These are phyloP conservation scores for Beauveria sp. DNA, from an alignment of 2,329 filamentous ascomycete species.

Conservation along the genomic window DNA sequence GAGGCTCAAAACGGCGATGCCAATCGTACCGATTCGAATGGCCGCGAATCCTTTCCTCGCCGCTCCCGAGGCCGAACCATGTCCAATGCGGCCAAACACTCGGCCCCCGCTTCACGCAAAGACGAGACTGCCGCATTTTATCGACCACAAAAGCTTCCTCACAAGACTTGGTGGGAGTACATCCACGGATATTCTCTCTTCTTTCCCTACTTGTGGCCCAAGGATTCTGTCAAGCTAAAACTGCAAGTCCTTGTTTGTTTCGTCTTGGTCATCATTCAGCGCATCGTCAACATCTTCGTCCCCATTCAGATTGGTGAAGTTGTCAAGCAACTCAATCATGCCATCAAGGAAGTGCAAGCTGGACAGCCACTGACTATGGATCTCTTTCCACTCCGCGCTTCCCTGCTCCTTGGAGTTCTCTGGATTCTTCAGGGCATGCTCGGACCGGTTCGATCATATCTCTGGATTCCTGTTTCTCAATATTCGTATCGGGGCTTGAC, in stretches of 20 bases:
- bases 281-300: slow-evolving; percentile 78
- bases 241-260: slow-evolving; percentile 78
- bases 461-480: slow-evolving; percentile 96
- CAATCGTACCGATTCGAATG: slow-evolving; percentile 15
- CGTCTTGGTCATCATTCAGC: slow-evolving; percentile 68
- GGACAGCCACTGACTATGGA: slow-evolving; percentile 26
- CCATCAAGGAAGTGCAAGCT: slow-evolving; percentile 40
- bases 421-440: slow-evolving; percentile 87
- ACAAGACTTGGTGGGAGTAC: slow-evolving; percentile 95
- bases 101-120: slow-evolving; percentile 25
- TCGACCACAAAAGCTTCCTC: slow-evolving; percentile 75
- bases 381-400: slow-evolving; percentile 29
- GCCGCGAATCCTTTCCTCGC: slow-evolving; percentile 20
- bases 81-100: slow-evolving; percentile 30
- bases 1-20: slow-evolving; percentile 24
- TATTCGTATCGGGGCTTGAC: slow-evolving; percentile 94
- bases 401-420: slow-evolving; percentile 47
- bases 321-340: slow-evolving; percentile 59
- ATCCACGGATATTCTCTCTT: slow-evolving; percentile 86
- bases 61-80: slow-evolving; percentile 28
- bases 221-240: slow-evolving; percentile 66
- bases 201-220: slow-evolving; percentile 95
- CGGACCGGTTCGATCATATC: slow-evolving; percentile 69
- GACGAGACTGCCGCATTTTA: slow-evolving; percentile 76
- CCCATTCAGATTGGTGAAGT: slow-evolving; percentile 75